Conservation (phyloP, 495 filamentous ascomycete species). For the Rostrohypoxylon terebratum region DNA sequence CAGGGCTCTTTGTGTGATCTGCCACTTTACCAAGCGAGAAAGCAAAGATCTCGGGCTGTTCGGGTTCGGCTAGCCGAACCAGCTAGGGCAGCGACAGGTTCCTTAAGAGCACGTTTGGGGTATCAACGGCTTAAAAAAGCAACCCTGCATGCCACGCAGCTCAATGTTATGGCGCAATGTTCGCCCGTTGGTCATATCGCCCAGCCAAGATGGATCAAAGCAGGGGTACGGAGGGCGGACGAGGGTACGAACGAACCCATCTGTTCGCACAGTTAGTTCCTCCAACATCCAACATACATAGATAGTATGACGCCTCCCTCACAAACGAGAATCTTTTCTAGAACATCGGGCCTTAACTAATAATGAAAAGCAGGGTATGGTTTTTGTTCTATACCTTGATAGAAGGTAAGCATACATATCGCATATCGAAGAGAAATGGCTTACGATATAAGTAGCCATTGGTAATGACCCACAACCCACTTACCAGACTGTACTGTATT, state of each 20-base stretch:
- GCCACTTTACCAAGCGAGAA: conserved; percentile 6
- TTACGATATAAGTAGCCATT: neutral
- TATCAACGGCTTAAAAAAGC: conserved; percentile 44
- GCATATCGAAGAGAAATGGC: neutral
- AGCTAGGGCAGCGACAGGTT: conserved; percentile 40
- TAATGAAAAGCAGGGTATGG: neutral
- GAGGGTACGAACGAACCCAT: conserved; percentile 24
- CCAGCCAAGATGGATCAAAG: conserved; percentile 29
- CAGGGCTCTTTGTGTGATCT: conserved; percentile 11
- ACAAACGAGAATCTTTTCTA: conserved; percentile 13
- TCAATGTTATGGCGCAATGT: conserved; percentile 36
- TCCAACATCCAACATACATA: too few relatives aligned
- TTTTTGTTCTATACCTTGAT: neutral
- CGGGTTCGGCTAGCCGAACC: conserved; percentile 40
- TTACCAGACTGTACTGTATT: too few relatives aligned
- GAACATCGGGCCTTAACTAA: neutral
- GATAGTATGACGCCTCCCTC: conserved; percentile 1
- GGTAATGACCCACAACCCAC: too few relatives aligned
- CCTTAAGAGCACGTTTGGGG: conserved; percentile 38
- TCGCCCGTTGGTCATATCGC: conserved; percentile 29
- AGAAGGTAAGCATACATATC: too few relatives aligned
- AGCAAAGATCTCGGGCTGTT: conserved; percentile 31
- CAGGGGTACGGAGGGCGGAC: conserved; percentile 13
- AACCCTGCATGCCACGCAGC: conserved; percentile 38
- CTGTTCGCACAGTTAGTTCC: conserved; percentile 4